Percentiles rank a stretch among this genome's conserved stretches.
These are phyloP conservation scores for Aspergillus sp. DNA, from an alignment of 2,329 filamentous ascomycete genomes.

Conservation along the genomic window DNA sequence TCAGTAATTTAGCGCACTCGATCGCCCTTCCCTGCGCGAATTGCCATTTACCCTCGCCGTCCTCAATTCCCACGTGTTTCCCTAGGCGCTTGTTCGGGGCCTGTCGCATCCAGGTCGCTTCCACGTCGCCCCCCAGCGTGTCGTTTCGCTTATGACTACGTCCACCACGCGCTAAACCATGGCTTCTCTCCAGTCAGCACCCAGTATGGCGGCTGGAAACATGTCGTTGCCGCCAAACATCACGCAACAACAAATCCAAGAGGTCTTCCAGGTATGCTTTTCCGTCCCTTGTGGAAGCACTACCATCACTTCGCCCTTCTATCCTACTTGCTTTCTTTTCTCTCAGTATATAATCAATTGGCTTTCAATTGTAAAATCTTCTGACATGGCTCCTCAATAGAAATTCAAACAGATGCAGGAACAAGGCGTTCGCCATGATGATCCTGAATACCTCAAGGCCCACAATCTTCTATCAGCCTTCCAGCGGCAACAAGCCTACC, in stretches of 20 bases:
- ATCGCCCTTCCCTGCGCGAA: conserved; percentile 28
- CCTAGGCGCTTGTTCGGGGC: conserved; percentile 20
- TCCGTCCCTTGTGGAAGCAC: conserved; percentile 5
- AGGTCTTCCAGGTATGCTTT: conserved; percentile 58
- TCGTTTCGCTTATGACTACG: conserved; percentile 34
- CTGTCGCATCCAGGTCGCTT: conserved; percentile 23
- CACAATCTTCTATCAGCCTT: conserved; percentile 73
- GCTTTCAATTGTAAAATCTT: background rate
- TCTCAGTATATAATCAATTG: background rate
- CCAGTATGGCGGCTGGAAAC: conserved; percentile 67
- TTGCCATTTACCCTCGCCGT: conserved; percentile 20
- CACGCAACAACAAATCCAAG: conserved; percentile 76
- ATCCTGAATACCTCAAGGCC: conserved; percentile 85
- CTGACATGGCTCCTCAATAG: conserved; percentile 55
- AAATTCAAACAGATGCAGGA: conserved; percentile 89
- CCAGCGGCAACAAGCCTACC: conserved; percentile 63
- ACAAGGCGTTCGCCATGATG: conserved; percentile 73
- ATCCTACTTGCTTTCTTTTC: background rate
- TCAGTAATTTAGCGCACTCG: conserved; percentile 24
- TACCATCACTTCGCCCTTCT: background rate
- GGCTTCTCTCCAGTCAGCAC: conserved; percentile 76
- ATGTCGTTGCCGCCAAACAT: conserved; percentile 65
- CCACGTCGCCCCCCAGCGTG: conserved; percentile 15
- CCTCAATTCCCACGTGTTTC: conserved; percentile 23
- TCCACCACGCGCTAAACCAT: conserved; percentile 53